Percentiles rank a stretch among this genome's conserved stretches.
Evolutionary conservation across 2,329 filamentous ascomycete genomes (phyloP).

Genomic region (Hypocrella siamensis): DNA sequence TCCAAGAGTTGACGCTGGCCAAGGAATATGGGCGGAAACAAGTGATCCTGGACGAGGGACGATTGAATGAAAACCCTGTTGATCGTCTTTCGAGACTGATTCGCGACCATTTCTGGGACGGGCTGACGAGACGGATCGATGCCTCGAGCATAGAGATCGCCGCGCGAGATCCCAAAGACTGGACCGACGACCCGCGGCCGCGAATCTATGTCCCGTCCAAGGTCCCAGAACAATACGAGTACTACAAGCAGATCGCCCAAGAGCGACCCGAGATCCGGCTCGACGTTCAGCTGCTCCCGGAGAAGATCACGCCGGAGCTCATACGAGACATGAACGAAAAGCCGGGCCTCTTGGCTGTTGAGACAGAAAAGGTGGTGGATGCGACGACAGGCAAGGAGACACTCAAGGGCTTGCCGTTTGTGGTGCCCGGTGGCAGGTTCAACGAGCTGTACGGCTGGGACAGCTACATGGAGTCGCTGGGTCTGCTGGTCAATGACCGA

Average conservation of each 20-base stretch:
- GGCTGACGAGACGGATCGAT: slow-evolving; percentile 79
- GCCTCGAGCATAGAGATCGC: slow-evolving; percentile 75
- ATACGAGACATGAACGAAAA: slow-evolving; percentile 74
- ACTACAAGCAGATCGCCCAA: slow-evolving; percentile 67
- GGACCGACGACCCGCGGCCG: slow-evolving; percentile 77
- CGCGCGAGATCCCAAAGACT: slow-evolving; percentile 84
- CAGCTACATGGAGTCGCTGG: slow-evolving; percentile 95
- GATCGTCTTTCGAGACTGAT: slow-evolving; percentile 76
- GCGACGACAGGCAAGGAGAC: slow-evolving; percentile 49
- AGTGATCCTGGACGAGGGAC: slow-evolving; percentile 79
- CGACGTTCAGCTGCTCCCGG: slow-evolving; percentile 68
- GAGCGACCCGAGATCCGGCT: slow-evolving; percentile 71
- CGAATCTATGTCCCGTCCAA: slow-evolving; percentile 81
- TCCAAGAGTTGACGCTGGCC: slow-evolving; percentile 87
- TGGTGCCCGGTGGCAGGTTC: slow-evolving; percentile 94
- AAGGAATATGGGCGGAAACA: slow-evolving; percentile 80
- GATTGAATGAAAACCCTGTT: slow-evolving; percentile 90
- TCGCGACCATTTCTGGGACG: slow-evolving; percentile 82
- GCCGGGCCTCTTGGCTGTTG: slow-evolving; percentile 78
- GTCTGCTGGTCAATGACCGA: slow-evolving; percentile 71
- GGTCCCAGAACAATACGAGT: slow-evolving; percentile 75
- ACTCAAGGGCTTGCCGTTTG: slow-evolving; percentile 72
- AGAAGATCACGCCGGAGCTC: slow-evolving; percentile 64
- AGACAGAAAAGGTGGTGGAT: slow-evolving; percentile 63
- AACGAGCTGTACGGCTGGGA: slow-evolving; percentile 99